Percentiles rank a stretch among this genome's conserved stretches.
phyloP scores from a whole-genome alignment of 805 yeast species.

The Myxozyma lipomycoides region DNA sequence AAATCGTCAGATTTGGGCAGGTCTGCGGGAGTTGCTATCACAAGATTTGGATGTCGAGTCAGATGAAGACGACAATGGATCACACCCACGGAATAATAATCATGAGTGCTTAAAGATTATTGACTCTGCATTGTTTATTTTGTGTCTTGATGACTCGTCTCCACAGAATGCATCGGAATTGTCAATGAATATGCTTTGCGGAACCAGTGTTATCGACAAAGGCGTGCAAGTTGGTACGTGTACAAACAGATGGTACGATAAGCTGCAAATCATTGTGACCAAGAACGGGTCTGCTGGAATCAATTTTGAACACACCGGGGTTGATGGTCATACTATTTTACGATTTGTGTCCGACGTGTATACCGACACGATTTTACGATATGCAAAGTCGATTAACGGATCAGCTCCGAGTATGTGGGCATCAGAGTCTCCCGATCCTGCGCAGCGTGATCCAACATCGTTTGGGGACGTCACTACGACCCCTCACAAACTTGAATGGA shows the following conservation, averaged over 20 bases:
- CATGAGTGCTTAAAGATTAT: constrained; percentile 67
- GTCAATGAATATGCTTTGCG: constrained; percentile 83
- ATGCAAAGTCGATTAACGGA: constrained; percentile 77
- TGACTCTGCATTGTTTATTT: constrained; percentile 76
- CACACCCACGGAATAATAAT: constrained; percentile 43
- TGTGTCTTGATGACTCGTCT: constrained; percentile 76
- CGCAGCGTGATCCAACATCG: constrained; percentile 42
- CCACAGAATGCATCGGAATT: constrained; percentile 55
- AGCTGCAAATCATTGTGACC: constrained; percentile 80
- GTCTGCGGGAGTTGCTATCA: constrained; percentile 52
- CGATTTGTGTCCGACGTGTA: constrained; percentile 85
- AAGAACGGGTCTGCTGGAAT: constrained; percentile 89
- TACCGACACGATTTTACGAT: constrained; percentile 82
- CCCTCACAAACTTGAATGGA: constrained; percentile 89
- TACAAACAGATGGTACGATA: constrained; percentile 93
- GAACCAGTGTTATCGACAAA: constrained; percentile 68
- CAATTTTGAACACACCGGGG: constrained; percentile 87
- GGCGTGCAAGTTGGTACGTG: constrained; percentile 94
- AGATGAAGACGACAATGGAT: background rate
- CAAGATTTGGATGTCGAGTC: constrained; percentile 27
- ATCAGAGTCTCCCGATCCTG: constrained; percentile 47
- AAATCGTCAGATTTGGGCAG: constrained; percentile 83
- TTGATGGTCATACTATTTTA: constrained; percentile 90
- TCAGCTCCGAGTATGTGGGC: constrained; percentile 72
- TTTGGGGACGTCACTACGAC: constrained; percentile 51